Evolutionary conservation across 164 flowering plant genomes (phyloP), one percentile per base, ranked within the genome.

Genomic region (Umbellularia californica): DNA sequence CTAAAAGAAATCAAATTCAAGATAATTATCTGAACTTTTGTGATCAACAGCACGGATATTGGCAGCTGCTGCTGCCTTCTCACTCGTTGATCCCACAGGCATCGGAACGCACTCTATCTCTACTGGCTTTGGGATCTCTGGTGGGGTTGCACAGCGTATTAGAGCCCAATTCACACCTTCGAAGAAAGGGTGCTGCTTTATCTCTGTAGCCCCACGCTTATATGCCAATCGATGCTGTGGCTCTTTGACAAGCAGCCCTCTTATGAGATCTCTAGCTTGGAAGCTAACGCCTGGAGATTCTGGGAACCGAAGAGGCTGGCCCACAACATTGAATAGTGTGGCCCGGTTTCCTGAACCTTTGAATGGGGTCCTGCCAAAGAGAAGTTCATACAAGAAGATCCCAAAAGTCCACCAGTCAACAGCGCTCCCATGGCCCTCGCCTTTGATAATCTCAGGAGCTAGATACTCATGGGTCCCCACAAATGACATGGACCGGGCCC

Each of bases 1-100:
- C 75, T 79, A 92, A 79, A 92, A 92, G 93, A 92, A 92, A 85
- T 92, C 95, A 62, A 90, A 90, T 81, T 92, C 97, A 64, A 92
- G 81, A 85, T 90, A 90, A 78, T 88, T 92, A 76, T 84, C 87
- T 5, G 84, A 77, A 60, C 77, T 69, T 70, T 82, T 87, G 74
- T 81, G 86, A 66, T 79, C 81, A 1, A 77, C 70, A 25, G 12
- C 51, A 27, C 72, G 82, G 11, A 80, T 58, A 3, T 75, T 74
- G 23, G 71, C 76, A 41, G 58, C 74, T 28, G 70, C 74, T 28
- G 70, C 79, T 33, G 68, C 76, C 72, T 82, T 81, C 50, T 75
- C 78, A 17, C 81, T 78, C 5, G 79, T 67, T 66, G 86, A 69
- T 60, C 82, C 15, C 19, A 65, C 41, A 2, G 80, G 73, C 4